These are phyloP conservation scores for Kondoa malvinella DNA, from an alignment of 768 basidiomycete genomes.

Conservation along the genomic window DNA sequence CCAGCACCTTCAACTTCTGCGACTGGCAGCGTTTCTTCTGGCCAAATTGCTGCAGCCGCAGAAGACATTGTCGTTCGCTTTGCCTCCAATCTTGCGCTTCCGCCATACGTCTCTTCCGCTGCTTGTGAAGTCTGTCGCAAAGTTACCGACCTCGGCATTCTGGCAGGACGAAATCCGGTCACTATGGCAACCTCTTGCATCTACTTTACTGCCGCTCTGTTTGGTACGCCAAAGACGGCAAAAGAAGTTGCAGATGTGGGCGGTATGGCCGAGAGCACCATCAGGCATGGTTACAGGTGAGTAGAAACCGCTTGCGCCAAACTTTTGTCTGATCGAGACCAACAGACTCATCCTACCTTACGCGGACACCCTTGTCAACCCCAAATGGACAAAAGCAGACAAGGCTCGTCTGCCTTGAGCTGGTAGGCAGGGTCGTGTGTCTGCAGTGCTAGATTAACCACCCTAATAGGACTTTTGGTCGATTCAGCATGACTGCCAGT, in stretches of 20 bases:
- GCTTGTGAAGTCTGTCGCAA: slow-evolving; percentile 65
- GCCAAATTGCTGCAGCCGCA: slow-evolving; percentile 33
- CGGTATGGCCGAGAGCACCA: slow-evolving; percentile 88
- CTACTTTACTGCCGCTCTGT: slow-evolving; percentile 70
- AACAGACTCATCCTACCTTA: slow-evolving; percentile 2
- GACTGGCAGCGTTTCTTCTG: not conserved
- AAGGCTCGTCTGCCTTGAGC: not conserved
- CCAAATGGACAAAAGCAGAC: slow-evolving; percentile 1
- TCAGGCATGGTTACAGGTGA: slow-evolving; percentile 64
- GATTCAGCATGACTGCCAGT: too few relatives aligned
- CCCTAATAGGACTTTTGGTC: too few relatives aligned
- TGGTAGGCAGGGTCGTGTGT: too few relatives aligned
- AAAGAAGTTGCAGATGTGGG: slow-evolving; percentile 79
- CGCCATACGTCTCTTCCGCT: slow-evolving; percentile 62
- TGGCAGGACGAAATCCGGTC: slow-evolving; percentile 83
- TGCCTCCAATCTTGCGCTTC: slow-evolving; percentile 78
- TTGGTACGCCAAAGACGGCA: slow-evolving; percentile 55
- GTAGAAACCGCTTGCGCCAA: slow-evolving; percentile 3
- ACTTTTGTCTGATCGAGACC: not conserved
- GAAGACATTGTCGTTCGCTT: slow-evolving; percentile 81
- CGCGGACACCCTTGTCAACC: not conserved
- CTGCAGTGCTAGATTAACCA: too few relatives aligned
- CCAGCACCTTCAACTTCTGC: slow-evolving; percentile 2
- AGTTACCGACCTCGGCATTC: slow-evolving; percentile 66
- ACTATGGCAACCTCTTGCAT: slow-evolving; percentile 98